Evolutionary conservation across 1,284 basidiomycete species (phyloP).

Genomic region (Leccinum laetum): DNA sequence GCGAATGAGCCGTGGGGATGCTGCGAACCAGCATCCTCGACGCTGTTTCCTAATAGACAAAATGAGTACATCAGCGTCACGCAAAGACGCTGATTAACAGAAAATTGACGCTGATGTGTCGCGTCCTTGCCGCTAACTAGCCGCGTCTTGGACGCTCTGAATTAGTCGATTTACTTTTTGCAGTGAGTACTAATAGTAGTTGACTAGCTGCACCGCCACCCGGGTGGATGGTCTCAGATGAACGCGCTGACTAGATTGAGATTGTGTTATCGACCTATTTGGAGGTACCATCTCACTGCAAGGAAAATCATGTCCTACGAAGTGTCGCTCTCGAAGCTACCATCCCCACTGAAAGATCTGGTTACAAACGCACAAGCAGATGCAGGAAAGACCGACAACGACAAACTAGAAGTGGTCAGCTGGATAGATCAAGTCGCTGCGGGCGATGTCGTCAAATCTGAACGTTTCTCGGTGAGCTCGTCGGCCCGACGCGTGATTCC

Average conservation of each 20-base stretch:
- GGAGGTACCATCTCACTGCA: constrained; percentile 7
- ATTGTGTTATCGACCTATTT: constrained; percentile 19
- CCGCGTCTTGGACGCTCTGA: no score
- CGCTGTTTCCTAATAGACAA: no score
- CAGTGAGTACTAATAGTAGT: background rate
- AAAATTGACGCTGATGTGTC: no score
- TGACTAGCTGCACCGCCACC: no score
- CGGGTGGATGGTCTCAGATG: constrained; percentile 13
- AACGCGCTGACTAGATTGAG: constrained; percentile 18
- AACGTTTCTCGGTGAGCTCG: constrained; percentile 48
- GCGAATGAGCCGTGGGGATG: no score
- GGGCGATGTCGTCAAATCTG: constrained; percentile 49
- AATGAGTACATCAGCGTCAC: no score
- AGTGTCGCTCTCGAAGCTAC: constrained; percentile 50
- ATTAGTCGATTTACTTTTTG: no score
- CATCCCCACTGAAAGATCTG: constrained; percentile 57
- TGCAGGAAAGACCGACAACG: constrained; percentile 59
- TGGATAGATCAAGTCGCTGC: constrained; percentile 71
- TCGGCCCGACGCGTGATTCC: background rate
- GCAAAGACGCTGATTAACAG: no score
- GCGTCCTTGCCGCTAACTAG: no score
- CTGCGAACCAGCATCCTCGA: no score
- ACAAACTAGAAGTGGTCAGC: constrained; percentile 58
- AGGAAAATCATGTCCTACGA: constrained; percentile 58
- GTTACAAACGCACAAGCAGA: constrained; percentile 47